Evolutionary conservation across 1,284 basidiomycete genomes (phyloP), one percentile per base, ranked within the genome.

Genomic region (Vanrija humicola): DNA sequence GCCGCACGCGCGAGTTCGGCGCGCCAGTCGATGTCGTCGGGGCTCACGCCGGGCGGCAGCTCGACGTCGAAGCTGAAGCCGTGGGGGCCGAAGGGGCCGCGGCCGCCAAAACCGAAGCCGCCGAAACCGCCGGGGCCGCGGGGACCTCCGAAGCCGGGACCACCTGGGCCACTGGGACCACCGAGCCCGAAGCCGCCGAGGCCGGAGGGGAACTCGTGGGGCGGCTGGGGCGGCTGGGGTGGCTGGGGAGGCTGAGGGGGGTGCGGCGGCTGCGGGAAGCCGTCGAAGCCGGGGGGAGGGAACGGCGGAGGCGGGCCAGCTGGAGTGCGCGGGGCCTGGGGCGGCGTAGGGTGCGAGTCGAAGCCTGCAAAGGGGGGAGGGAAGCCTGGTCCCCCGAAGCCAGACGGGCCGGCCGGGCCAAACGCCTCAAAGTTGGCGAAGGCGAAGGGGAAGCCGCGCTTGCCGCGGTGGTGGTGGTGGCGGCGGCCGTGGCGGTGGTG

Each of bases 401-500:
- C 6, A 28, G 34, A 21, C 21, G 38, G 12, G 21, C 16, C 14
- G 23, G 38, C 16, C 7, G 21, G 29, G 34, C 28, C 18, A 21
- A 48, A 9, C 15, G 34, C 46, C 46, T 45, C 43, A 43, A 19
- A 21, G 21, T 43, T 16, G 43, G 19, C 43, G 15, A 25, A 23
- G 23, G 43, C 10, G 26, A 25, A 29, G 45, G 45, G 26, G 45
- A 16, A 15, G 25, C 7, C 38, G 38, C 15, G 21, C 15, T 40
- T 25, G 3, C 47, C 38, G 21, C 18, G 47, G 23, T 12, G 6
- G 34, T 34, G 48, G 39, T 26, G 25, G 43, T 45, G 50, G 18
- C 42, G 18, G 28, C 26, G 25, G 5, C 39, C 29, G 25, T 40
- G 43, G 39, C 21, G 39, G 18, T 40, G 77, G 66, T 74, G 74